Conservation (phyloP, 2,329 filamentous ascomycete genomes). For the Didymosphaeria variabile region DNA sequence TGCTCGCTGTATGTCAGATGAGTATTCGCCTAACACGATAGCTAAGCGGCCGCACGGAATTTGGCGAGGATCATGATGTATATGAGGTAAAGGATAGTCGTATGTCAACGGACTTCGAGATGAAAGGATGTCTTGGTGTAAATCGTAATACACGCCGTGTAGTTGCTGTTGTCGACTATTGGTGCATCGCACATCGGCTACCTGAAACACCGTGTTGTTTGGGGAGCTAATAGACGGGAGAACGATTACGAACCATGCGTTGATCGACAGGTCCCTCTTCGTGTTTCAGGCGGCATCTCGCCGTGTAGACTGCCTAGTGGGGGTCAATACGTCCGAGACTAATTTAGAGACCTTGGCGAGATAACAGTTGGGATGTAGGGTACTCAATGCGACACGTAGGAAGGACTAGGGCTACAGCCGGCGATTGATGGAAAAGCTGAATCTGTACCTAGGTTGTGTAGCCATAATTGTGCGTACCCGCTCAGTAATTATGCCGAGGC, state of each 20-base stretch:
- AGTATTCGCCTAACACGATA: not conserved
- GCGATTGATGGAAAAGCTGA: not conserved
- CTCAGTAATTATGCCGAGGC: not conserved
- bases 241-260: not conserved
- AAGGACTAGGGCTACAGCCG: not conserved
- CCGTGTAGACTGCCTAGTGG: not conserved
- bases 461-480: not conserved
- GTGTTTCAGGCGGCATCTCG: constrained; percentile 4
- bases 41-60: not conserved
- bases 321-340: constrained; percentile 6
- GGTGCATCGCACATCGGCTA: not conserved
- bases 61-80: not conserved
- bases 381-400: not conserved
- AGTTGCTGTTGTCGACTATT: not conserved
- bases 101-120: constrained; percentile 5
- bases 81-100: not conserved
- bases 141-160: not conserved
- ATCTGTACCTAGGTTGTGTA: not conserved
- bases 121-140: not conserved
- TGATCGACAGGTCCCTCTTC: constrained; percentile 5
- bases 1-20: constrained; percentile 4
- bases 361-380: not conserved
- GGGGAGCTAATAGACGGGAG: constrained; percentile 7
- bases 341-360: constrained; percentile 6
- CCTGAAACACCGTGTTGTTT: constrained; percentile 14